Evolutionary conservation across 345 rosid species (phyloP), one percentile per base, ranked within the genome.

Genomic region (Gossypium sturtianum): DNA sequence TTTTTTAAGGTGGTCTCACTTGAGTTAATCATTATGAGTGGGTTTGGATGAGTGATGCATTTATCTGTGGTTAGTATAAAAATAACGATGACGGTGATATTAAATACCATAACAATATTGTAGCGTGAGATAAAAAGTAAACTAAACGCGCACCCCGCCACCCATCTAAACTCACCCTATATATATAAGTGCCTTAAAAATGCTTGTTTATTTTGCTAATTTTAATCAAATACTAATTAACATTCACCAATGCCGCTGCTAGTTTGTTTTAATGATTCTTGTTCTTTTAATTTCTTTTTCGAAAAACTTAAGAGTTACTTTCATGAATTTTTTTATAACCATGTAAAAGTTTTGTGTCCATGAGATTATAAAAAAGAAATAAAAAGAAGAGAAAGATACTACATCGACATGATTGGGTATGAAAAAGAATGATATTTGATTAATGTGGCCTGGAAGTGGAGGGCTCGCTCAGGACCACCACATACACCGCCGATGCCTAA

Each of bases 141-240:
- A 34, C 38, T 34, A 34, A 34, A 4, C 6, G 0, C 6, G 0
- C 38, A 34, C 1, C 1, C 3, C 0, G 3, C 1, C 38, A 34
- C 5, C 1, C 1, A 3, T 34, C 6, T 1, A 34, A 34, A 34
- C 38, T 4, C 38, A 34, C 38, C 1, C 6, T 4, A 4, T 4
- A 34, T 27, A 27, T 34, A 48, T 13, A 48, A 48, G 0, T 48
- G 5, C 11, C 19, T 17, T 7, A 61, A 61, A 16, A 15, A 61
- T 29, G 65, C 13, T 48, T 10, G 17, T 4, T 34, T 4, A 4
- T 34, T 34, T 34, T 34, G 38, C 38, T 34, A 60, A 12, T 16
- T 13, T 25, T 60, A 7, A 34, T 34, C 38, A 2, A 34, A 29
- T 29, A 4, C 66, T 62, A 29, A 34, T 63, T 63, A 63, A 63